Evolutionary conservation across 164 flowering plant genomes (phyloP).

Genomic region (Vitis cinerea): DNA sequence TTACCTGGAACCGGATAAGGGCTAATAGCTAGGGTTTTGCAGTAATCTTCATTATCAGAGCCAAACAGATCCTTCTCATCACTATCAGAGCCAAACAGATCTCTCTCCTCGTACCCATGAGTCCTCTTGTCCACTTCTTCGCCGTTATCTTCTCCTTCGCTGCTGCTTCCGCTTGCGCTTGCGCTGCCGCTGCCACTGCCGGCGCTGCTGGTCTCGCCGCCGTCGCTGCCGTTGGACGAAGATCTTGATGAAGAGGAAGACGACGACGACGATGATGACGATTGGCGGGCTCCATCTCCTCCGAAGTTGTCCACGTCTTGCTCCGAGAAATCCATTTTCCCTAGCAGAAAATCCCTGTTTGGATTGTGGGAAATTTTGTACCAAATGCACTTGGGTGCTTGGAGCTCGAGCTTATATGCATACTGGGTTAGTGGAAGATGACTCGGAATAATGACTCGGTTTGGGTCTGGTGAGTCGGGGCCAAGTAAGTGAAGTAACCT

Average conservation of each 20-base stretch:
- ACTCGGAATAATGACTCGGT: too few relatives aligned
- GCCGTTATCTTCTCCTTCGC: conserved; percentile 35
- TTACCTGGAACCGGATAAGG: conserved; percentile 72
- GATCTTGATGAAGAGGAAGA: conserved; percentile 46
- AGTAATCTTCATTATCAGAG: conserved; percentile 82
- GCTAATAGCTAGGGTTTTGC: conserved; percentile 57
- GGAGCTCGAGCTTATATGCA: neutral
- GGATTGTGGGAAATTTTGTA: too few relatives aligned
- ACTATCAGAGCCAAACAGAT: conserved; percentile 20
- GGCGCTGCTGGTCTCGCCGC: conserved; percentile 29
- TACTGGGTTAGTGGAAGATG: too few relatives aligned
- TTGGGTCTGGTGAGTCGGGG: too few relatives aligned
- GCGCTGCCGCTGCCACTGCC: conserved; percentile 30
- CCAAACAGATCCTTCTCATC: conserved; percentile 80
- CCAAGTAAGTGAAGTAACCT: too few relatives aligned
- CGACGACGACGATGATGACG: conserved; percentile 51
- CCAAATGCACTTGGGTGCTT: too few relatives aligned
- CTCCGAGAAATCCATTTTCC: conserved; percentile 52
- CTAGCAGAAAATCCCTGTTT: too few relatives aligned
- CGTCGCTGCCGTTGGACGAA: conserved; percentile 41
- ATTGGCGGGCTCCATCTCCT: conserved; percentile 23
- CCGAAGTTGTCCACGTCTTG: conserved; percentile 63
- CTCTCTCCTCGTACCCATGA: conserved; percentile 9
- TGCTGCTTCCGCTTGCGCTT: conserved; percentile 41
- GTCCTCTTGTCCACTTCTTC: conserved; percentile 9